Conservation (phyloP, 176 grass and related monocot species). For the Olyra latifolia region DNA sequence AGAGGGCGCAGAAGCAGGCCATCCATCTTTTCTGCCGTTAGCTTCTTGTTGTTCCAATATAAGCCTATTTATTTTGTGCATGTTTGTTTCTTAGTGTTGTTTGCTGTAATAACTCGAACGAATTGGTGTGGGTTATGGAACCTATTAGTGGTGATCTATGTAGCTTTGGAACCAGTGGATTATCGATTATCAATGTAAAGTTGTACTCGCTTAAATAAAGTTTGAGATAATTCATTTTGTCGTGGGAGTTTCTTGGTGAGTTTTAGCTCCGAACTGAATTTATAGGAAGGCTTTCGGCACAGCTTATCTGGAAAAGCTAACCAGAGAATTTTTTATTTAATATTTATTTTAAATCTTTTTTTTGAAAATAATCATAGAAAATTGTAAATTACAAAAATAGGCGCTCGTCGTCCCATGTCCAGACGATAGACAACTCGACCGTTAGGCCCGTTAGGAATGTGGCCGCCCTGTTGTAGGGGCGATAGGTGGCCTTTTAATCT, state of each 20-base stretch:
- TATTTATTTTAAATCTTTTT: no score
- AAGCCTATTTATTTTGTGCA: background rate
- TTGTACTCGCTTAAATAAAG: background rate
- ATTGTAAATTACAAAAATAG: no score
- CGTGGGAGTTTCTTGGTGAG: background rate
- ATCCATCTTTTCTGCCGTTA: background rate
- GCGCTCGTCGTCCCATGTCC: no score
- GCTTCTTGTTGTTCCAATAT: background rate
- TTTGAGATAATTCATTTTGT: background rate
- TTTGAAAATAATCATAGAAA: no score
- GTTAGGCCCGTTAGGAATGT: no score
- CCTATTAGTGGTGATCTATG: background rate
- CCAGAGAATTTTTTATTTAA: no score
- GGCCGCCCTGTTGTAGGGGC: no score
- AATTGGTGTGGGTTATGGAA: background rate
- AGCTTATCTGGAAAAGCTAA: background rate
- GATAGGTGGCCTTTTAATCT: no score
- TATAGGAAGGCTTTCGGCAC: background rate
- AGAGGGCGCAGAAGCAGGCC: background rate
- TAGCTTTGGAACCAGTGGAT: background rate
- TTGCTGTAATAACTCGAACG: constrained; percentile 24
- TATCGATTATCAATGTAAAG: background rate
- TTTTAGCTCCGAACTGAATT: background rate
- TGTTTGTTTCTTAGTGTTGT: constrained; percentile 4
- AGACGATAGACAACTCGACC: no score